A percentile compares a stretch with the other conserved stretches of the same genome.
Conservation (phyloP, 225 moss, liverwort and hornwort genomes). For the Neckera pumila region DNA sequence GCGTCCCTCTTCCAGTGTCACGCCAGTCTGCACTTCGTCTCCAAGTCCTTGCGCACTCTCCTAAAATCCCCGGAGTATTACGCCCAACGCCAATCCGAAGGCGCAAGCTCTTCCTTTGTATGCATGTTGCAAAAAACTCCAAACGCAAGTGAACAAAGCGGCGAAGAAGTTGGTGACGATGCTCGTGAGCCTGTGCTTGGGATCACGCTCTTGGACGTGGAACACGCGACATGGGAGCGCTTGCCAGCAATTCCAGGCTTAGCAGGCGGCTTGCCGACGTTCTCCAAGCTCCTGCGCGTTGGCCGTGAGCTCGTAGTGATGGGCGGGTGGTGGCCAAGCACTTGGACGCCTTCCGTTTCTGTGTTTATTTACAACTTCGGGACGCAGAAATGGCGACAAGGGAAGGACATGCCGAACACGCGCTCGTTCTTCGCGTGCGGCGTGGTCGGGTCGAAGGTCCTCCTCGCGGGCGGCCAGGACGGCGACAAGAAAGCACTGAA, state of each 20-base stretch:
- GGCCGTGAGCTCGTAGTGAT: constrained; percentile 46
- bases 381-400: constrained; percentile 46
- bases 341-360: constrained; percentile 39
- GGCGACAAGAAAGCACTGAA: constrained; percentile 64
- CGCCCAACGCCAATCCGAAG: constrained; percentile 42
- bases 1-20: constrained; percentile 56
- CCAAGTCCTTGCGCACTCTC: constrained; percentile 32
- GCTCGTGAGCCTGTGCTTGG: constrained; percentile 21
- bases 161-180: neutral
- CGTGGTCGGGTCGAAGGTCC: neutral
- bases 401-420: constrained; percentile 47
- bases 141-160: neutral
- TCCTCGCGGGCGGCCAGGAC: constrained; percentile 81
- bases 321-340: constrained; percentile 61
- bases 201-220: constrained; percentile 40
- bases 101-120: constrained; percentile 34
- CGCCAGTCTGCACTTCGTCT: constrained; percentile 50
- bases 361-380: constrained; percentile 65
- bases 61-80: constrained; percentile 41
- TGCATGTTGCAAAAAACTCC: constrained; percentile 57
- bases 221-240: constrained; percentile 35
- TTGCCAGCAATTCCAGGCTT: constrained; percentile 54
- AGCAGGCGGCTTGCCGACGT: constrained; percentile 43
- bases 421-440: constrained; percentile 76
- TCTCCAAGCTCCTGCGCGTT: constrained; percentile 37